phyloP scores from a whole-genome alignment of 1,284 basidiomycete species.

The Tranzscheliella williamsii region DNA sequence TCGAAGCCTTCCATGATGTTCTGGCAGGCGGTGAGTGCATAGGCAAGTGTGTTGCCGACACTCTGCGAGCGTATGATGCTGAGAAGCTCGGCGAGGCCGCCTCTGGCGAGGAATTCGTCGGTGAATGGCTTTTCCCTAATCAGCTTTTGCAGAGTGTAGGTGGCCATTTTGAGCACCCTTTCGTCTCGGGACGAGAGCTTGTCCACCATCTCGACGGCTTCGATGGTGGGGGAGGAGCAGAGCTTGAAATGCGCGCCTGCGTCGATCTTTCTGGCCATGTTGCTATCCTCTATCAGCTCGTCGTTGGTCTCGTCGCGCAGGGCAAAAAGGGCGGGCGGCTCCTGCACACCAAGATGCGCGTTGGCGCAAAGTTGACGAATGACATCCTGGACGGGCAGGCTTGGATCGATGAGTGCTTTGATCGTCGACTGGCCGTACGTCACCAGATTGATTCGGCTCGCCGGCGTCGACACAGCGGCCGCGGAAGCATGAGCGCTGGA shows the following conservation, averaged over 20 bases:
- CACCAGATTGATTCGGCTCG: constrained; percentile 48
- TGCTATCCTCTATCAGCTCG: constrained; percentile 79
- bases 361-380: constrained; percentile 61
- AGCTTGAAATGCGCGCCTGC: constrained; percentile 63
- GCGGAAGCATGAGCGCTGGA: too few relatives aligned
- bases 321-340: constrained; percentile 78
- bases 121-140: constrained; percentile 89
- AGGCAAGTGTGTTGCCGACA: constrained; percentile 83
- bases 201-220: constrained; percentile 77
- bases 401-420: constrained; percentile 50
- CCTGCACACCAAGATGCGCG: constrained; percentile 74
- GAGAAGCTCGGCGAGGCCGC: constrained; percentile 65
- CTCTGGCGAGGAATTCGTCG: constrained; percentile 77
- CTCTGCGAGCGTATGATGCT: constrained; percentile 56
- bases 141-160: constrained; percentile 81
- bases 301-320: constrained; percentile 79
- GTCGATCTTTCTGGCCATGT: constrained; percentile 53
- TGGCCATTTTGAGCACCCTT: constrained; percentile 68
- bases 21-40: constrained; percentile 80
- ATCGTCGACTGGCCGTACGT: constrained; percentile 50
- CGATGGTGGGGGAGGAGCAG: constrained; percentile 77
- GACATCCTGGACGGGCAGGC: constrained; percentile 46
- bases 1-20: constrained; percentile 66
- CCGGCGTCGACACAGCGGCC: not conserved
- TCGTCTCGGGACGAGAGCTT: constrained; percentile 72